Base-by-base conservation (phyloP, 83 land plant genomes). In the Thuja plicata region DNA sequence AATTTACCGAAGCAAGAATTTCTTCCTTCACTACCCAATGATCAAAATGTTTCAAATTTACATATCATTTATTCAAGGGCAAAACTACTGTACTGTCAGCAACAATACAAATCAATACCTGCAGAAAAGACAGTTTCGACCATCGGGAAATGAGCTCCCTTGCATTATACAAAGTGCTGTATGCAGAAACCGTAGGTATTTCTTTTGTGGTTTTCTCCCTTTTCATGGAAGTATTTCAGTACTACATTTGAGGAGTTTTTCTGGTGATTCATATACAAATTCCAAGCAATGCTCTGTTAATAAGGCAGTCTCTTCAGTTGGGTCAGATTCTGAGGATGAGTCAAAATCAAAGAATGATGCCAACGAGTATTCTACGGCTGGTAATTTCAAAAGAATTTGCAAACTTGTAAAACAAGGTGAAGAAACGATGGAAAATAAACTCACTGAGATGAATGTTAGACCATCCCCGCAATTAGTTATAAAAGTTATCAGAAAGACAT, bases 401-500 rank as follows among this genome's bases (percentile, higher is more conserved):
- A 70, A 87, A 19, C 30, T 84, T 37, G 79, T 92, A 5, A 74
- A 77, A 60, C 30, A 54, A 70, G 78, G 55, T 21, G 84, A 89
- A 27, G 78, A 12, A 35, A 89, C 82, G 43, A 27, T 89, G 86
- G 93, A 90, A 46, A 74, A 84, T 9, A 88, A 89, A 76, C 88
- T 92, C 86, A 30, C 27, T 87, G 55, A 30, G 80, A 81, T 88
- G 91, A 88, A 89, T 87, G 73, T 88, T 37, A 45, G 76, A 40
- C 80, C 88, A 40, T 87, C 92, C 52, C 73, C 52, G 8, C 62
- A 48, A 34, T 76, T 52, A 17, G 82, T 93, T 38, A 19, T 17
- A 50, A 84, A 90, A 55, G 86, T 93, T 77, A 89, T 91, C 10
- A 38, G 57, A 55, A 70, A 73, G 4, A 90, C 89, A 89, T 91